A percentile compares a stretch with the other conserved stretches of the same genome.
phyloP scores from a whole-genome alignment of 1,284 basidiomycete species.

The Kwoniella shivajii region DNA sequence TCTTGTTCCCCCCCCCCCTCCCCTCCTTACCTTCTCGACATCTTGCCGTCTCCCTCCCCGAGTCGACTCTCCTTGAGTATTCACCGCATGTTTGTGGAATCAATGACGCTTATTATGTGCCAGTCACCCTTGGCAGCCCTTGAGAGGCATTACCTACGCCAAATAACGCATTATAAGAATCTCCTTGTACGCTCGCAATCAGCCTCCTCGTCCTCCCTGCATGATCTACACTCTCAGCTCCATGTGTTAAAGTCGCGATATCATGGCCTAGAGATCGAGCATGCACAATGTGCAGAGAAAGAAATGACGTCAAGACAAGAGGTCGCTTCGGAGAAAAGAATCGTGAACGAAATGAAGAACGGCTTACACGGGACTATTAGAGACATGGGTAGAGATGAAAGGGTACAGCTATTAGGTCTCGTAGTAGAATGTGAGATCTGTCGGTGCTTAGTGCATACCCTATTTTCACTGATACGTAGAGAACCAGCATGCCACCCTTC shows the following conservation, averaged over 20 bases:
- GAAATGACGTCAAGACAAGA: neutral
- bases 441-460: neutral
- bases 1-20: too few relatives aligned
- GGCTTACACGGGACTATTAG: conserved; percentile 19
- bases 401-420: conserved; percentile 27
- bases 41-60: too few relatives aligned
- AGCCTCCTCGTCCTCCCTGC: conserved; percentile 28
- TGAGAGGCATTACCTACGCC: conserved; percentile 15
- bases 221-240: conserved; percentile 26
- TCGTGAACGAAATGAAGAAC: conserved; percentile 3
- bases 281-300: conserved; percentile 22
- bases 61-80: too few relatives aligned
- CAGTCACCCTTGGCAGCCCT: conserved; percentile 8
- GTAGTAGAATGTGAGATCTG: conserved; percentile 34
- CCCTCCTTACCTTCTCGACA: too few relatives aligned
- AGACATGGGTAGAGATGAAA: conserved; percentile 28
- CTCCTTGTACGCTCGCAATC: conserved; percentile 34
- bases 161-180: conserved; percentile 32
- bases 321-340: neutral
- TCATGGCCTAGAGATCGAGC: conserved; percentile 24
- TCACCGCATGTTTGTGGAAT: too few relatives aligned
- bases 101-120: too few relatives aligned
- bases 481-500: conserved; percentile 41
- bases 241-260: conserved; percentile 25
- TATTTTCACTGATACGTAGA: too few relatives aligned